These are phyloP conservation scores for Talaromyces trachyspermus DNA, from an alignment of 495 filamentous ascomycete species.

Conservation along the genomic window DNA sequence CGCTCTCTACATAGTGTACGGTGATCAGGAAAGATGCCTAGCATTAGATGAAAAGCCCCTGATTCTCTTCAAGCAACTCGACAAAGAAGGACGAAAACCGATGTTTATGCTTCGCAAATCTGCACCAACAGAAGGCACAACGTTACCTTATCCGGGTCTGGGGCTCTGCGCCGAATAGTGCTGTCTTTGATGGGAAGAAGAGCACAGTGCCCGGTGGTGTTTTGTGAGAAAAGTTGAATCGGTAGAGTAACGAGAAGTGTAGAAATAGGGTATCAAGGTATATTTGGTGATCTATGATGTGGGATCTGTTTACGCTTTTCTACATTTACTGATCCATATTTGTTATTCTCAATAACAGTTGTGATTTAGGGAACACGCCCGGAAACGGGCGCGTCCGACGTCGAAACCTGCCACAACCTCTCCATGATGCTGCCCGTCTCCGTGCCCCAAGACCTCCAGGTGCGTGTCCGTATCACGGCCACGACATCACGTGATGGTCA, in stretches of 20 bases:
- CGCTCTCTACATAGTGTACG: slow-evolving; percentile 94
- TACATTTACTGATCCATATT: too few species aligned
- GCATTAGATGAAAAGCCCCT: slow-evolving; percentile 87
- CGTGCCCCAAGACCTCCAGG: too few species aligned
- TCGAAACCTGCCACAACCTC: too few species aligned
- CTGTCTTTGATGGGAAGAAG: slow-evolving; percentile 32
- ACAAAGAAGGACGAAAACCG: slow-evolving; percentile 92
- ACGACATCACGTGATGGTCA: too few species aligned
- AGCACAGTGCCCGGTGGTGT: slow-evolving; percentile 40
- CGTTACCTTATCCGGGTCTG: slow-evolving; percentile 12
- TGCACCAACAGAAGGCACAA: slow-evolving; percentile 8
- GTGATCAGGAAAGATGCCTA: slow-evolving; percentile 91
- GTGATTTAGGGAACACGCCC: too few species aligned
- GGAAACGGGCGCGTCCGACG: too few species aligned
- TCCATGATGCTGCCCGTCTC: too few species aligned
- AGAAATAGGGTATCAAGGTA: background rate
- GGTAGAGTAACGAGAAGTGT: background rate
- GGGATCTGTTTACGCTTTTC: too few species aligned
- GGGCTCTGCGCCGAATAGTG: slow-evolving; percentile 33
- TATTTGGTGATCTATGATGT: too few species aligned
- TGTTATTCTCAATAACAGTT: too few species aligned
- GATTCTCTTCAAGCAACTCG: slow-evolving; percentile 93
- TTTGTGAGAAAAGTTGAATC: slow-evolving; percentile 19
- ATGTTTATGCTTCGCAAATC: slow-evolving; percentile 94
- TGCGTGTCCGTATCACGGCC: too few species aligned